Base-by-base conservation (phyloP, 805 yeast genomes). In the Yueomyces sinensis region DNA sequence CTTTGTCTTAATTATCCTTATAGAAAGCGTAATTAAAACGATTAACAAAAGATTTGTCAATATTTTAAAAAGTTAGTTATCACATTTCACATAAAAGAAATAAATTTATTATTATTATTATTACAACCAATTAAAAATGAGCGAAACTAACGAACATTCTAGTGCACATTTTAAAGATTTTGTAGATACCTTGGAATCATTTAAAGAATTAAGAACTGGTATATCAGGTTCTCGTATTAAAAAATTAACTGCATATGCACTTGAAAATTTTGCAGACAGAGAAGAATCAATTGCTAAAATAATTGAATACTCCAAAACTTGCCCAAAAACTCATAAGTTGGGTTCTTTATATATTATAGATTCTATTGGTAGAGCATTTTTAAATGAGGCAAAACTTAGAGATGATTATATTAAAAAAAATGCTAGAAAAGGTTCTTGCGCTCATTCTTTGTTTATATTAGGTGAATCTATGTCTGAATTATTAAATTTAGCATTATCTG, bases 191-290 rank as follows among this genome's bases (percentile, higher is more conserved):
- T 50, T 65, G 47, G 60, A 59, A 41, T 64, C 65, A 37, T 59
- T 65, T 35, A 61, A 53, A 42, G 65, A 70, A 5, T 60, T 80
- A 47, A 79, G 77, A 58, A 73, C 95, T 13, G 97, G 98, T 40
- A 91, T 89, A 35, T 86, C 96, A 20, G 97, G 97, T 30, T 76
- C 94, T 37, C 84, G 95, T 63, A 91, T 89, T 59, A 82, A 82
- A 57, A 76, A 76, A 50, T 65, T 87, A 52, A 82, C 89, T 31
- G 80, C 82, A 37, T 56, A 82, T 41, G 93, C 95, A 37, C 65
- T 77, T 40, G 70, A 70, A 44, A 72, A 84, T 56, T 79, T 80
- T 37, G 58, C 52, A 40, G 62, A 41, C 37, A 58, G 47, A 41
- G 54, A 52, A 32, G 35, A 39, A 33, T 32, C 54, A 29, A 46